Conservation (phyloP, 1,284 basidiomycete genomes). For the Malassezia caprae region DNA sequence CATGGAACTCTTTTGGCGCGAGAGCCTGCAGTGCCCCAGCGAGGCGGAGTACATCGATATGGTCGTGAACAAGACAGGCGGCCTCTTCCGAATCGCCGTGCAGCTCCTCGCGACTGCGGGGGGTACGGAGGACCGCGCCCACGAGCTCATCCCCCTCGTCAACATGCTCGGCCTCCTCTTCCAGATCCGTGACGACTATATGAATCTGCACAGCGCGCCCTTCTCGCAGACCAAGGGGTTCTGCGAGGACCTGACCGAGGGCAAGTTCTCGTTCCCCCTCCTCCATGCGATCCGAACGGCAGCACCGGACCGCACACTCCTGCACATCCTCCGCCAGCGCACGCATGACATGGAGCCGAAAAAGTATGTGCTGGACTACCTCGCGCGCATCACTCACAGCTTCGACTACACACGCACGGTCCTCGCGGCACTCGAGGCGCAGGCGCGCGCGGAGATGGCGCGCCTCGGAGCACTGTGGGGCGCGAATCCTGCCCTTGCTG, state of each 20-base stretch:
- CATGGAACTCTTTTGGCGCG: conserved; percentile 86
- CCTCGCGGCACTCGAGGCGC: conserved; percentile 23
- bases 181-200: conserved; percentile 93
- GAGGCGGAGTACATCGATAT: conserved; percentile 90
- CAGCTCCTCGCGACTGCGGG: conserved; percentile 71
- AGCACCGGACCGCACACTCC: conserved; percentile 28
- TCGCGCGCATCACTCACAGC: conserved; percentile 33
- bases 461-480: conserved; percentile 21
- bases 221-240: conserved; percentile 87
- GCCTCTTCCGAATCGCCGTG: conserved; percentile 79
- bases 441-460: conserved; percentile 26
- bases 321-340: conserved; percentile 38
- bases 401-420: conserved; percentile 44
- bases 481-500: conserved; percentile 21
- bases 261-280: conserved; percentile 90
- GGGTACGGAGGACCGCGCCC: not conserved
- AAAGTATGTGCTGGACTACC: conserved; percentile 39
- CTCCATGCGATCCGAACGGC: conserved; percentile 67
- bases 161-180: conserved; percentile 89
- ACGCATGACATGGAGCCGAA: conserved; percentile 39
- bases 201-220: conserved; percentile 80
- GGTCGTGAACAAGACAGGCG: conserved; percentile 98
- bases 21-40: conserved; percentile 78
- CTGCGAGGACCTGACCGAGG: conserved; percentile 86
- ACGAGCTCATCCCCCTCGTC: conserved; percentile 61